Conservation (phyloP, 371 early-diverging fungal genomes). For the Blastocladiella emersonii region DNA sequence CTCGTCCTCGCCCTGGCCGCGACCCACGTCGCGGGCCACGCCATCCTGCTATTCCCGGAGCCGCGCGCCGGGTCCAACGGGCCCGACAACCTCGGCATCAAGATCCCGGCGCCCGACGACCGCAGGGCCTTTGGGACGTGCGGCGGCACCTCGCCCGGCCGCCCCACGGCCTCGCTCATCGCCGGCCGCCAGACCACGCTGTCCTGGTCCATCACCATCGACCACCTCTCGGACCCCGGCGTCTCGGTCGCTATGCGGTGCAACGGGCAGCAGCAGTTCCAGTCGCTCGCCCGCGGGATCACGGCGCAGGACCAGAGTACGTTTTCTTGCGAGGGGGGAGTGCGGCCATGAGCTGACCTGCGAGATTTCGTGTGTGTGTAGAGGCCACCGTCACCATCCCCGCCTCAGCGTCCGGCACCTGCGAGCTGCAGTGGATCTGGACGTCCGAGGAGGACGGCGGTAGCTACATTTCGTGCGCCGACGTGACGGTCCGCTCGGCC, state of each 20-base stretch:
- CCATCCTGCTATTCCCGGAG: too few species aligned
- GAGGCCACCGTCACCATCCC: neutral
- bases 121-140: too few species aligned
- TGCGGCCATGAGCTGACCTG: too few species aligned
- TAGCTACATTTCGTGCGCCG: neutral
- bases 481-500: neutral
- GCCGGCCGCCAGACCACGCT: neutral
- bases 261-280: neutral
- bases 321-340: too few species aligned
- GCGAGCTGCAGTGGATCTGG: slow-evolving; percentile 1
- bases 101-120: too few species aligned
- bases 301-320: neutral
- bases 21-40: too few species aligned
- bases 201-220: neutral
- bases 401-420: neutral
- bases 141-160: too few species aligned
- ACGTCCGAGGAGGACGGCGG: neutral
- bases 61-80: too few species aligned
- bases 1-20: too few species aligned
- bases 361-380: neutral
- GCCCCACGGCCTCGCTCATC: neutral
- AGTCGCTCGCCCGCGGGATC: neutral
- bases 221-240: neutral
- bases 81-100: too few species aligned
- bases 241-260: neutral